These are phyloP conservation scores for Phytopythium sindhum DNA, from an alignment of 352 stramenopile genomes.

Conservation along the genomic window DNA sequence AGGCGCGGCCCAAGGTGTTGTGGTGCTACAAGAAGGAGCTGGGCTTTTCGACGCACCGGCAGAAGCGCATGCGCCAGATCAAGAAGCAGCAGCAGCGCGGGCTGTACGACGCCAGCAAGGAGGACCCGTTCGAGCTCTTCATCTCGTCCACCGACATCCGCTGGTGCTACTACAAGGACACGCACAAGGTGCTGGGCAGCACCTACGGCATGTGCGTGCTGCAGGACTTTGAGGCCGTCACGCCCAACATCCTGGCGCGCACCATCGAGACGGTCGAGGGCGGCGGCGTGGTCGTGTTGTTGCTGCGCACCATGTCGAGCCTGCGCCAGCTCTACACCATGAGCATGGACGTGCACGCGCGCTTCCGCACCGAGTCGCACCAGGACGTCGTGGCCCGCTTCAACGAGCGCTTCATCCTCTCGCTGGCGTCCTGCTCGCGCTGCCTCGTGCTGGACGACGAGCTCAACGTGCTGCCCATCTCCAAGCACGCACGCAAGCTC, in stretches of 20 bases:
- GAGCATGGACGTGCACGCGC: slow-evolving; percentile 95
- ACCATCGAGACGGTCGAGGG: slow-evolving; percentile 99
- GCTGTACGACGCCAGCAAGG: slow-evolving; percentile 89
- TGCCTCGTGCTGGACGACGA: slow-evolving; percentile 99
- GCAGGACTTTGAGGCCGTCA: slow-evolving; percentile 99
- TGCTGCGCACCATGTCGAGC: slow-evolving; percentile 97
- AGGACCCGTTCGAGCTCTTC: slow-evolving; percentile 99
- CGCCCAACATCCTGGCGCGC: slow-evolving; percentile 98
- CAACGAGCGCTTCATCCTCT: slow-evolving; percentile 99
- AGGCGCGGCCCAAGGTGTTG: slow-evolving; percentile 94
- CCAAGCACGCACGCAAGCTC: slow-evolving; percentile 89
- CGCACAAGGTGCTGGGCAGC: slow-evolving; percentile 97
- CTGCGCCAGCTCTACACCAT: slow-evolving; percentile 99
- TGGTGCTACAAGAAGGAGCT: slow-evolving; percentile 99
- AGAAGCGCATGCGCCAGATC: slow-evolving; percentile 93
- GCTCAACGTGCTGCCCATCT: slow-evolving; percentile 98
- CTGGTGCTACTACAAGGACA: slow-evolving; percentile 99
- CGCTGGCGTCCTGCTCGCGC: slow-evolving; percentile 91
- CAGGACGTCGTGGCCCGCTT: slow-evolving; percentile 97
- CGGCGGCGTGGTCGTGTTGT: slow-evolving; percentile 96
- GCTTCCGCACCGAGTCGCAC: slow-evolving; percentile 91
- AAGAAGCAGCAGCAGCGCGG: slow-evolving; percentile 94
- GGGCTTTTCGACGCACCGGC: slow-evolving; percentile 97
- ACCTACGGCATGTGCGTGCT: slow-evolving; percentile 99
- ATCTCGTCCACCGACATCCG: slow-evolving; percentile 97